phyloP scores from a whole-genome alignment of 306 rosid genomes.

The Cicer judaicum region DNA sequence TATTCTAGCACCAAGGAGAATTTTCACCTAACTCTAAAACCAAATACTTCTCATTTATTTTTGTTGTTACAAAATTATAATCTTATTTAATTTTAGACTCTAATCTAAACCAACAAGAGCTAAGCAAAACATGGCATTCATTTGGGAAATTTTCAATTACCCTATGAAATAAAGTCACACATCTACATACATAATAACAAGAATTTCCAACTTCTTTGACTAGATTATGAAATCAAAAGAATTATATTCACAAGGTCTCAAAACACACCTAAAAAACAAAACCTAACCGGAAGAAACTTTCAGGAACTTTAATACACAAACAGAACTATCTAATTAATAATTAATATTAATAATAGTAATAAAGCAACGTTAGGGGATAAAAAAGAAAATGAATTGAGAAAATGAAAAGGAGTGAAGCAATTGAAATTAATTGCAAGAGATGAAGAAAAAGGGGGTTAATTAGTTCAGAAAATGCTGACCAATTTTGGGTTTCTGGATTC shows the following conservation, averaged over 20 bases:
- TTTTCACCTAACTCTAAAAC: constrained; percentile 43
- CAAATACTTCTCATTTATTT: not conserved
- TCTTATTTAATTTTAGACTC: not conserved
- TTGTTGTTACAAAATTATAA: not conserved
- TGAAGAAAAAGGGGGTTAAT: not conserved
- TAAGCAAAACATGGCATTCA: constrained; percentile 5
- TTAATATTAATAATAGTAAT: not conserved
- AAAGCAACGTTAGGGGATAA: not conserved
- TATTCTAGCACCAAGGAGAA: constrained; percentile 25
- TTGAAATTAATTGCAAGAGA: not conserved
- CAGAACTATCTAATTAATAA: not conserved
- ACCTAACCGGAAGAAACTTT: not conserved
- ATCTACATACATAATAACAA: constrained; percentile 6
- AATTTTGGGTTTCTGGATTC: not conserved
- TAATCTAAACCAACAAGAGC: constrained; percentile 17
- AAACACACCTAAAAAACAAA: not conserved
- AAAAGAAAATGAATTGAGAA: not conserved
- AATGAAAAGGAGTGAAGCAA: not conserved
- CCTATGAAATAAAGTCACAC: not conserved
- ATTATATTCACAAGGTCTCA: too few relatives aligned
- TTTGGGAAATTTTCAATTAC: constrained; percentile 29
- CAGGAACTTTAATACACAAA: not conserved
- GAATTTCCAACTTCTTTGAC: too few relatives aligned
- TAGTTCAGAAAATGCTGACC: constrained; percentile 5
- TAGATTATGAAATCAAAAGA: too few relatives aligned